Evolutionary conservation across 1,139 yeast genomes (phyloP).

Genomic region (Geotrichum bryndzae): DNA sequence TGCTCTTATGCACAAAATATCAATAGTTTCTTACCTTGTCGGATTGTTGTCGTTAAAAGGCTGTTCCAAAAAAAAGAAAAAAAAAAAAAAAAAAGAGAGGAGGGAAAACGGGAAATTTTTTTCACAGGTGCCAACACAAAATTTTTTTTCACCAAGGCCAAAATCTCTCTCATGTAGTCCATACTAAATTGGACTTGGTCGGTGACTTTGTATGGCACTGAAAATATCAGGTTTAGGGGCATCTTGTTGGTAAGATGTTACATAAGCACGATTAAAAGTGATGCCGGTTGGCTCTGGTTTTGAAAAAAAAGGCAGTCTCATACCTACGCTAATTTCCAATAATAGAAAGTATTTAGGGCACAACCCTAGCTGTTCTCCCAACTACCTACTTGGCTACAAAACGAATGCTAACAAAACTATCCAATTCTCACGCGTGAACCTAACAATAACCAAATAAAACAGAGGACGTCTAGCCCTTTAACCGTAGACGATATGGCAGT

Average conservation of each 20-base stretch:
- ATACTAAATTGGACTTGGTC: neutral
- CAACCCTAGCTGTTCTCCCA: neutral
- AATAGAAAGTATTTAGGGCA: neutral
- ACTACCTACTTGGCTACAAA: neutral
- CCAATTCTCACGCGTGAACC: too few species aligned
- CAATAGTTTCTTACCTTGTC: slow-evolving; percentile 9
- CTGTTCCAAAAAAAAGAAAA: slow-evolving; percentile 9
- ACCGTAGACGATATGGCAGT: too few species aligned
- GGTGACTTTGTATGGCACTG: neutral
- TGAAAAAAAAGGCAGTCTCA: neutral
- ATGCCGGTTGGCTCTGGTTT: neutral
- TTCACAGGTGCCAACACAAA: neutral
- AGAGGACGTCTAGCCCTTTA: too few species aligned
- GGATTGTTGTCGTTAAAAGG: slow-evolving; percentile 14
- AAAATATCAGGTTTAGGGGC: neutral
- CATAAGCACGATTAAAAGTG: neutral
- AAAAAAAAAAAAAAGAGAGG: slow-evolving; percentile 8
- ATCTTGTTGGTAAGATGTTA: neutral
- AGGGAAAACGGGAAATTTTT: neutral
- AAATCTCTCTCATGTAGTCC: neutral
- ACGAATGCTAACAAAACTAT: too few species aligned
- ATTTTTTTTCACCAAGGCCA: neutral
- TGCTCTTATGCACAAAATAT: neutral
- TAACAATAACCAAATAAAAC: too few species aligned
- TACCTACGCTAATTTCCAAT: neutral